Base-by-base conservation (phyloP, 768 basidiomycete species). In the Leccinum obscurum region DNA sequence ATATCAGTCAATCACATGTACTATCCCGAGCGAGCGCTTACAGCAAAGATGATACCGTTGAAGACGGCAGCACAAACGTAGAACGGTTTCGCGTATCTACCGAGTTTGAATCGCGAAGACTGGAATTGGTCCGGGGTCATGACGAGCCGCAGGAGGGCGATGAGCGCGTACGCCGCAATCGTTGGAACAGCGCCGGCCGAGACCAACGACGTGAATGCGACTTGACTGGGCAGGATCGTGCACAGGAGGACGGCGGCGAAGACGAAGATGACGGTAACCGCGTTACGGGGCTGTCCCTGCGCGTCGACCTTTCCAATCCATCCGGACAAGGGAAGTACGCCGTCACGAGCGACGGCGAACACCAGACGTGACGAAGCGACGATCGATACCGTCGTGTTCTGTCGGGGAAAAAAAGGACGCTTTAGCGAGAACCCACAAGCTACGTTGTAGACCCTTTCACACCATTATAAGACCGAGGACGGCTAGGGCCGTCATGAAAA, bases 281-380 rank as follows among this genome's bases (percentile, higher is more conserved):
- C 94, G 70, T 93, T 88, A 57, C 78, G 82, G 0, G 94, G 94
- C 66, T 95, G 90, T 2, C 90, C 88, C 15, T 81, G 74, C 0
- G 73, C 63, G 53, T 90, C 86, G 46, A 95, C 90, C 61, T 80
- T 75, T 49, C 90, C 86, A 55, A 97, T 89, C 94, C 93, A 96
- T 13, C 76, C 61, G 0, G 91, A 93, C 52, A 91, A 71, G 1
- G 95, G 94, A 11, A 97, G 78, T 0, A 95, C 92, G 30, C 94
- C 94, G 66, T 97, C 95, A 56, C 95, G 88, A n/a, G 94, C 94
- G 50, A 97, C 90, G 9, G 94, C 95, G 68, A 91, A 97, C 44
- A 97, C 82, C 28, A 97, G 82, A 4, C 94, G 85, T 13, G 93
- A 95, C 13, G 93, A 85, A 2, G 95, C 94, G 20, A 95, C 92